These are phyloP conservation scores for Gilbertella persicaria DNA, from an alignment of 371 early-diverging fungal species.

Conservation along the genomic window DNA sequence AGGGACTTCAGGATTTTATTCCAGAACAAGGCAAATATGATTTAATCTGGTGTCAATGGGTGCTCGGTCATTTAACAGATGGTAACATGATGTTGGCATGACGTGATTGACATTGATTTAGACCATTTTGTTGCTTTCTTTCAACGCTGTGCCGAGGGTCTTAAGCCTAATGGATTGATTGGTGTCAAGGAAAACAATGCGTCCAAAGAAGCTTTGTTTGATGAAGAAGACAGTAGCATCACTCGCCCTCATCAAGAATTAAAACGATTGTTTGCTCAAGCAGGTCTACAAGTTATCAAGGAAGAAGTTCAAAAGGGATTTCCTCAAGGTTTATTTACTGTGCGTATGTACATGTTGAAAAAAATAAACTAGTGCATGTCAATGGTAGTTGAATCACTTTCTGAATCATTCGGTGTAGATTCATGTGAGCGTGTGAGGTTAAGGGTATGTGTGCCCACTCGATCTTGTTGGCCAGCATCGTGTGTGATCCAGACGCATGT, in stretches of 20 bases:
- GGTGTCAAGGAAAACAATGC: constrained; percentile 92
- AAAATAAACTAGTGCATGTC: constrained; percentile 9
- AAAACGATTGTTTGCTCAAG: constrained; percentile 66
- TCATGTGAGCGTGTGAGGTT: constrained; percentile 7
- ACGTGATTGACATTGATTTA: constrained; percentile 20
- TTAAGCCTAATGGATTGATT: constrained; percentile 78
- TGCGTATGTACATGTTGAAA: constrained; percentile 73
- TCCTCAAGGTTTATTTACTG: constrained; percentile 80
- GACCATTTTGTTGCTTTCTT: constrained; percentile 87
- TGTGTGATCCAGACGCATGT: constrained; percentile 88
- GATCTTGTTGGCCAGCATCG: constrained; percentile 69
- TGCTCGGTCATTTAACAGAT: constrained; percentile 81
- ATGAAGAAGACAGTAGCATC: constrained; percentile 87
- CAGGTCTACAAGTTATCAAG: constrained; percentile 74
- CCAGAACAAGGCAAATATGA: constrained; percentile 81
- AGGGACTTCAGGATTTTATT: constrained; percentile 82
- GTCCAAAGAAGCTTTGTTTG: constrained; percentile 64
- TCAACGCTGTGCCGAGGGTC: constrained; percentile 70
- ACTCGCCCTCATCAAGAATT: constrained; percentile 76
- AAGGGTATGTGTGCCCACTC: constrained; percentile 58
- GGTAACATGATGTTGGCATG: constrained; percentile 35
- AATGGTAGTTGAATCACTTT: constrained; percentile 12
- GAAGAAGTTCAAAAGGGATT: constrained; percentile 78
- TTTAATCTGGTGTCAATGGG: constrained; percentile 97
- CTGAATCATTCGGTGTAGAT: neutral